Percentiles rank a stretch among this genome's conserved stretches.
These are phyloP conservation scores for Sanghuangporus weigelae DNA, from an alignment of 1,284 basidiomycete species.

Conservation along the genomic window DNA sequence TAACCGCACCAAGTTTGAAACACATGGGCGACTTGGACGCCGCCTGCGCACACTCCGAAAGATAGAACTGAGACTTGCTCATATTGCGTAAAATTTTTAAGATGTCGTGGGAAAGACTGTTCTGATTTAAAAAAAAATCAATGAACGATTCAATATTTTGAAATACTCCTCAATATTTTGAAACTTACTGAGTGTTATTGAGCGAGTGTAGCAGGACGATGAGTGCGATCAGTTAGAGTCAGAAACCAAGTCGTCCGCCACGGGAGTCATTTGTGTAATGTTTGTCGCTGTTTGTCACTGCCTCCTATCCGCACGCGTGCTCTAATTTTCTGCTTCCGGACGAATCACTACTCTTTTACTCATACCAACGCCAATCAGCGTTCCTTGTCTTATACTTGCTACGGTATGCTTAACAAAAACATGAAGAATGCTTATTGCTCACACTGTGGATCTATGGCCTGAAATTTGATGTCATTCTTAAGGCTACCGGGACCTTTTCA, in stretches of 20 bases:
- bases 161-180: neutral
- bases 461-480: neutral
- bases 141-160: neutral
- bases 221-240: neutral
- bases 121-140: neutral
- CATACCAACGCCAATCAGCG: neutral
- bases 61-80: slow-evolving; percentile 49
- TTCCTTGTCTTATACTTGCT: neutral
- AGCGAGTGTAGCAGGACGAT: neutral
- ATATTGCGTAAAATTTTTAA: slow-evolving; percentile 21
- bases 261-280: neutral
- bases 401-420: neutral
- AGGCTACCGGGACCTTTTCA: neutral
- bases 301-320: neutral
- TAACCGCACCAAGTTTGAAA: slow-evolving; percentile 49
- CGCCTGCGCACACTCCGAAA: slow-evolving; percentile 47
- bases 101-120: neutral
- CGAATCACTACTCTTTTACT: neutral
- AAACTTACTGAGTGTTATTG: neutral
- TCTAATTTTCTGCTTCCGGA: neutral
- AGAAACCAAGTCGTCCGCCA: neutral
- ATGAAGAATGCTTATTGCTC: neutral
- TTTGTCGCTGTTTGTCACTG: neutral
- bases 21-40: slow-evolving; percentile 50
- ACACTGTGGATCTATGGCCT: neutral